phyloP scores from a whole-genome alignment of 2,329 filamentous ascomycete species.

The Phialophora expanda region DNA sequence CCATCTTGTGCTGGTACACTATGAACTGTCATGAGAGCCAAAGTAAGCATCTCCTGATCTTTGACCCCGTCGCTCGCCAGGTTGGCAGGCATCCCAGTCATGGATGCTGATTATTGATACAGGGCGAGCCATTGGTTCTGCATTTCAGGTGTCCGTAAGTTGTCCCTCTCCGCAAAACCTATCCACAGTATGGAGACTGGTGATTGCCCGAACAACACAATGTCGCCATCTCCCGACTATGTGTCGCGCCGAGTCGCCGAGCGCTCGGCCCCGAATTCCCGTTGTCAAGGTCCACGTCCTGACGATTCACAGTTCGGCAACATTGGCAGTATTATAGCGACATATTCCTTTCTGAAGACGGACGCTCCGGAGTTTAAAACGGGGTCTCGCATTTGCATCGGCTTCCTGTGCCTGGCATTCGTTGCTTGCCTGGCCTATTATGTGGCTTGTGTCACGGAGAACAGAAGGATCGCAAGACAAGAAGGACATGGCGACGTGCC shows the following conservation, averaged over 20 bases:
- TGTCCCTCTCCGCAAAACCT: neutral
- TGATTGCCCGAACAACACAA: neutral
- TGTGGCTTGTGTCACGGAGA: neutral
- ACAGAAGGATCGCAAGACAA: neutral
- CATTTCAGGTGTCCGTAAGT: constrained; percentile 1
- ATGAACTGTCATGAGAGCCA: constrained; percentile 1
- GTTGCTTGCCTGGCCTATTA: neutral
- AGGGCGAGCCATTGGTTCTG: constrained; percentile 4
- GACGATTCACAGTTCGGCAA: neutral
- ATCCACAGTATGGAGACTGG: neutral
- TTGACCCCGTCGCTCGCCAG: neutral
- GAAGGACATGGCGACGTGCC: neutral
- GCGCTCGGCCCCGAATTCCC: too few species aligned
- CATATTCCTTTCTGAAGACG: constrained; percentile 5
- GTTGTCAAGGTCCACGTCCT: neutral
- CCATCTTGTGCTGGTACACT: constrained; percentile 9
- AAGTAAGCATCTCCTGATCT: neutral
- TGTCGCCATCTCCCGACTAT: neutral
- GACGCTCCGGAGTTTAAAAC: neutral
- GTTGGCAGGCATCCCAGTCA: neutral
- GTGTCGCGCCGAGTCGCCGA: neutral
- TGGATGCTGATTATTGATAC: neutral
- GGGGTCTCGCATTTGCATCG: constrained; percentile 3
- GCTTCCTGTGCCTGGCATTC: constrained; percentile 5
- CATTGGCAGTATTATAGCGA: constrained; percentile 6